These are phyloP conservation scores for Leersia perrieri DNA, from an alignment of 176 grass and related monocot genomes.

Conservation along the genomic window DNA sequence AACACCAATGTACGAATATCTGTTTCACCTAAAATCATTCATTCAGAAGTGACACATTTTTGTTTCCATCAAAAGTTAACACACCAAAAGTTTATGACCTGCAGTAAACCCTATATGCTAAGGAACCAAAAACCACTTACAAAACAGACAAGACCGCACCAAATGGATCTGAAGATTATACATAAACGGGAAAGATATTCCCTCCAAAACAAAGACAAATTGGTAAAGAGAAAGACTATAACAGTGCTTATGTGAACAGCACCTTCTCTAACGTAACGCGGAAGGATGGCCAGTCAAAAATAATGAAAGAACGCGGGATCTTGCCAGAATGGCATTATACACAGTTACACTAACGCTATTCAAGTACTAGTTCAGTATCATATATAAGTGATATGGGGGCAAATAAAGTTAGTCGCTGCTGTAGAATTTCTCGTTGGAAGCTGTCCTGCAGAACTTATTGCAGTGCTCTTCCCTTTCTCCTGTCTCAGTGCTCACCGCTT, in stretches of 20 bases:
- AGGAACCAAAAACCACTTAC: neutral
- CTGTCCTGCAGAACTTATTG: conserved; percentile 20
- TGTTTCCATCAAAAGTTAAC: neutral
- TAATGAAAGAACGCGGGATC: neutral
- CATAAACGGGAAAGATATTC: neutral
- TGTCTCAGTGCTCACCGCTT: conserved; percentile 37
- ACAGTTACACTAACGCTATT: neutral
- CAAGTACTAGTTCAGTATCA: conserved; percentile 3
- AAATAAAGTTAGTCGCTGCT: conserved; percentile 13
- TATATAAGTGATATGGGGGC: neutral
- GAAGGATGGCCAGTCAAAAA: neutral
- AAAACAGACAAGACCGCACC: neutral
- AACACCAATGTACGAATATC: neutral
- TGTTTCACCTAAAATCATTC: neutral
- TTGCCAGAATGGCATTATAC: neutral
- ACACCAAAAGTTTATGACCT: neutral
- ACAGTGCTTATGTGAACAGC: neutral
- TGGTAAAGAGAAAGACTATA: neutral
- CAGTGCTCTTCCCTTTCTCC: conserved; percentile 13
- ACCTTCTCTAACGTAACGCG: neutral
- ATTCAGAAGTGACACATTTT: neutral
- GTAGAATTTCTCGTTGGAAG: conserved; percentile 19
- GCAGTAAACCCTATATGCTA: neutral
- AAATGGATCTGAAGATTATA: neutral
- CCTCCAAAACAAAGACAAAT: neutral